Conservation (phyloP, 352 stramenopile species). For the Sclerospora graminicola region DNA sequence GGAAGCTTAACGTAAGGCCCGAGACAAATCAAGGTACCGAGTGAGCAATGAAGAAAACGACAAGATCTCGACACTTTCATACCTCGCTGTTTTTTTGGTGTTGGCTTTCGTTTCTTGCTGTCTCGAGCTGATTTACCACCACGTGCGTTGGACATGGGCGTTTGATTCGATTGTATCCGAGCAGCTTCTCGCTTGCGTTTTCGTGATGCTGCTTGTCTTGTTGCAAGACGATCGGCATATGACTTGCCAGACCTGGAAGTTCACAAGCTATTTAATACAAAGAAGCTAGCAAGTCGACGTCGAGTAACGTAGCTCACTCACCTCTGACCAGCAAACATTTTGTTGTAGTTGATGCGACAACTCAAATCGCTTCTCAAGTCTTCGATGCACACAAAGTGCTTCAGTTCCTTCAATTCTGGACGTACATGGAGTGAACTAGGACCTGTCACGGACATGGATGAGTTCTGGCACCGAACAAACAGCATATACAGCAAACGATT, state of each 20-base stretch:
- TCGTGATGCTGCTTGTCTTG: constrained; percentile 30
- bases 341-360: constrained; percentile 58
- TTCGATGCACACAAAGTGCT: constrained; percentile 59
- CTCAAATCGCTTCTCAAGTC: constrained; percentile 37
- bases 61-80: background rate
- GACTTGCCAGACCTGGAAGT: constrained; percentile 30
- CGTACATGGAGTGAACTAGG: constrained; percentile 14
- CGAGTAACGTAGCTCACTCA: too few relatives aligned
- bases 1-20: constrained; percentile 5
- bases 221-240: constrained; percentile 41
- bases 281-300: too few relatives aligned
- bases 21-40: constrained; percentile 1
- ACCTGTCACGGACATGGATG: constrained; percentile 8
- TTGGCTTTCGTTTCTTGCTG: constrained; percentile 19
- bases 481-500: background rate
- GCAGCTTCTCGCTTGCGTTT: constrained; percentile 32
- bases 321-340: constrained; percentile 64
- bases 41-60: too few relatives aligned
- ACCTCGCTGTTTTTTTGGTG: constrained; percentile 20
- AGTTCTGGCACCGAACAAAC: background rate
- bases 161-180: constrained; percentile 4
- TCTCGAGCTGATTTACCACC: constrained; percentile 11
- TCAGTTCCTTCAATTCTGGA: constrained; percentile 42
- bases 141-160: background rate
- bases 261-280: too few relatives aligned